Evolutionary conservation across 805 yeast genomes (phyloP).

Genomic region (Wickerhamiella galacta): DNA sequence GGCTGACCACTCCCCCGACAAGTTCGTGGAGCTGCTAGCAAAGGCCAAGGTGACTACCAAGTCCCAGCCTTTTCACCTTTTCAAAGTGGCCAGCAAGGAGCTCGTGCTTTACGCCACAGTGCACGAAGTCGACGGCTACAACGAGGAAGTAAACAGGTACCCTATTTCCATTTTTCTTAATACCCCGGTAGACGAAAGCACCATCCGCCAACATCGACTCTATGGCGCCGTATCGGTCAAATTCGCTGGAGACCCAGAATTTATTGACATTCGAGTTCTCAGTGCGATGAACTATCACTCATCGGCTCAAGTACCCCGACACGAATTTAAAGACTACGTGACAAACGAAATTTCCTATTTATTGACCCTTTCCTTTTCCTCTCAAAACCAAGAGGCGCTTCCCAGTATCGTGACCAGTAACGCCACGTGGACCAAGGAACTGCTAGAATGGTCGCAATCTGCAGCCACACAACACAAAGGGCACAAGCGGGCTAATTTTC

Average conservation of each 20-base stretch:
- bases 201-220: slow-evolving; percentile 26
- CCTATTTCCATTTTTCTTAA: slow-evolving; percentile 55
- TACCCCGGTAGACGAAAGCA: slow-evolving; percentile 25
- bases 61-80: slow-evolving; percentile 73
- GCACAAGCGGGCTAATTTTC: slow-evolving; percentile 1
- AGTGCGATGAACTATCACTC: slow-evolving; percentile 15
- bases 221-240: slow-evolving; percentile 34
- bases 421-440: slow-evolving; percentile 10
- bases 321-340: slow-evolving; percentile 24
- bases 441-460: slow-evolving; percentile 17
- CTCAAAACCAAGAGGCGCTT: slow-evolving; percentile 21
- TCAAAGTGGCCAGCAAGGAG: slow-evolving; percentile 29
- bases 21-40: slow-evolving; percentile 39
- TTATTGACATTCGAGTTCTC: slow-evolving; percentile 13
- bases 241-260: slow-evolving; percentile 22
- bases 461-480: slow-evolving; percentile 6
- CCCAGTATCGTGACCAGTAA: slow-evolving; percentile 21
- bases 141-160: slow-evolving; percentile 27
- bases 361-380: slow-evolving; percentile 22
- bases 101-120: slow-evolving; percentile 21
- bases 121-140: slow-evolving; percentile 23
- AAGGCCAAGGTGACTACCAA: slow-evolving; percentile 63
- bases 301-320: slow-evolving; percentile 16
- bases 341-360: slow-evolving; percentile 26
- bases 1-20: slow-evolving; percentile 19